Conservation (phyloP, 495 filamentous ascomycete species). For the Lasiosphaeria miniovina region DNA sequence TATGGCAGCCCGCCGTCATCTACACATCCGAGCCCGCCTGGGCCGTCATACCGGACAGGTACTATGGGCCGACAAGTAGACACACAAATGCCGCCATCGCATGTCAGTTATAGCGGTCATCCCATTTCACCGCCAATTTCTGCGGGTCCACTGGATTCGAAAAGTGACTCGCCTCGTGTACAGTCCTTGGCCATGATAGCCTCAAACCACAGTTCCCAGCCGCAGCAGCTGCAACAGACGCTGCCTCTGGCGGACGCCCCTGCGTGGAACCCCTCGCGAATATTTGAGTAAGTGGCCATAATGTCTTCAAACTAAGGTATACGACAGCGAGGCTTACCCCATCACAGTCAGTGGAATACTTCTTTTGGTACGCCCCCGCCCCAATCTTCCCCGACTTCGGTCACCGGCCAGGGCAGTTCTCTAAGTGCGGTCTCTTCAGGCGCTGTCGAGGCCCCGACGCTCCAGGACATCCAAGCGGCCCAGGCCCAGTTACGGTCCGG, state of each 20-base stretch:
- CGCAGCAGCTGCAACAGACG: slow-evolving; percentile 42
- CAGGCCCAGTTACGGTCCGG: slow-evolving; percentile 51
- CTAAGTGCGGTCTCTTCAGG: slow-evolving; percentile 44
- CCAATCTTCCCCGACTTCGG: slow-evolving; percentile 39
- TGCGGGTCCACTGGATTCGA: slow-evolving; percentile 67
- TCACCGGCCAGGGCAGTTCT: slow-evolving; percentile 39
- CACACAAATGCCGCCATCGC: slow-evolving; percentile 54
- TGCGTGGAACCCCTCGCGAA: slow-evolving; percentile 85
- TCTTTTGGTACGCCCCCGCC: slow-evolving; percentile 72
- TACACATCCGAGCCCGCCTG: slow-evolving; percentile 60
- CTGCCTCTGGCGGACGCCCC: slow-evolving; percentile 64
- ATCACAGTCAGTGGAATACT: slow-evolving; percentile 81
- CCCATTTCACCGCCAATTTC: slow-evolving; percentile 84
- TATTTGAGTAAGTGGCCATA: slow-evolving; percentile 79
- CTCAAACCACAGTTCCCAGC: slow-evolving; percentile 49
- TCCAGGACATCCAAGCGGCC: slow-evolving; percentile 50
- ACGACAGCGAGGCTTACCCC: slow-evolving; percentile 26
- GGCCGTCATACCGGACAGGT: slow-evolving; percentile 44
- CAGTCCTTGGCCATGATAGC: slow-evolving; percentile 77
- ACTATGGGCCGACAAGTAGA: slow-evolving; percentile 40
- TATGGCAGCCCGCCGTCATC: slow-evolving; percentile 74
- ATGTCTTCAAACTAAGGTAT: neutral
- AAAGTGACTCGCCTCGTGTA: slow-evolving; percentile 76
- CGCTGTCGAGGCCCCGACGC: slow-evolving; percentile 48
- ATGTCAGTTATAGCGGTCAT: slow-evolving; percentile 72